Conservation (phyloP, 176 grass and related monocot species). For the Triticum aestivum region DNA sequence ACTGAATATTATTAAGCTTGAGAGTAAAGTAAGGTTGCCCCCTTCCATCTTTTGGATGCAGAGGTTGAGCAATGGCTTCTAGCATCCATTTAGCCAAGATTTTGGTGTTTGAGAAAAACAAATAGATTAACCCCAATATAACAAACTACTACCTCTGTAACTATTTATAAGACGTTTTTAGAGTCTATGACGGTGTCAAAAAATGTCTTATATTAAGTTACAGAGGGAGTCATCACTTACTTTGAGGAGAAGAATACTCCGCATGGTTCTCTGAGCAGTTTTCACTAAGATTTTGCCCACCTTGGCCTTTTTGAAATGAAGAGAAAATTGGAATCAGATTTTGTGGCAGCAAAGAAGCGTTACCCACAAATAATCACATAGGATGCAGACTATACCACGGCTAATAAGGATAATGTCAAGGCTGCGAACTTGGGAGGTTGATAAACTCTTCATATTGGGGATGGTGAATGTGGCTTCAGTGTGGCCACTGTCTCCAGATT, state of each 20-base stretch:
- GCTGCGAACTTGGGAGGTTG: conserved; percentile 38
- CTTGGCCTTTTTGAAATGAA: conserved; percentile 27
- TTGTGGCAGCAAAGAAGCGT: conserved; percentile 29
- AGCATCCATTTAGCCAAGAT: not conserved
- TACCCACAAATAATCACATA: conserved; percentile 28
- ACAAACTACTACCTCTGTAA: not conserved
- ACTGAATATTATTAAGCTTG: not conserved
- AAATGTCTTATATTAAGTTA: too few species aligned
- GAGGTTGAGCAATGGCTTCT: not conserved
- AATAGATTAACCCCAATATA: not conserved
- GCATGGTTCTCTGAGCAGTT: conserved; percentile 19
- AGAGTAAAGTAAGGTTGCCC: not conserved
- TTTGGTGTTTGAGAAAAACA: not conserved
- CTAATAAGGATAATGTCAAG: conserved; percentile 72
- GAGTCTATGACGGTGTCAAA: too few species aligned
- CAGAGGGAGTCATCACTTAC: conserved; percentile 31
- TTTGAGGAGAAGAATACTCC: conserved; percentile 38
- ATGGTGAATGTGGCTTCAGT: conserved; percentile 76
- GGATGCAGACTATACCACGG: conserved; percentile 49
- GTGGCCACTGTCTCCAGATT: conserved; percentile 55
- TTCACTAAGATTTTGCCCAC: conserved; percentile 35
- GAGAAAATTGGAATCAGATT: conserved; percentile 34
- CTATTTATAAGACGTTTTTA: too few species aligned
- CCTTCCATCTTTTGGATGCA: not conserved
- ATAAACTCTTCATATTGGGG: conserved; percentile 60